Conservation (phyloP, 1,284 basidiomycete species). For the Rhodotorula sp. region DNA sequence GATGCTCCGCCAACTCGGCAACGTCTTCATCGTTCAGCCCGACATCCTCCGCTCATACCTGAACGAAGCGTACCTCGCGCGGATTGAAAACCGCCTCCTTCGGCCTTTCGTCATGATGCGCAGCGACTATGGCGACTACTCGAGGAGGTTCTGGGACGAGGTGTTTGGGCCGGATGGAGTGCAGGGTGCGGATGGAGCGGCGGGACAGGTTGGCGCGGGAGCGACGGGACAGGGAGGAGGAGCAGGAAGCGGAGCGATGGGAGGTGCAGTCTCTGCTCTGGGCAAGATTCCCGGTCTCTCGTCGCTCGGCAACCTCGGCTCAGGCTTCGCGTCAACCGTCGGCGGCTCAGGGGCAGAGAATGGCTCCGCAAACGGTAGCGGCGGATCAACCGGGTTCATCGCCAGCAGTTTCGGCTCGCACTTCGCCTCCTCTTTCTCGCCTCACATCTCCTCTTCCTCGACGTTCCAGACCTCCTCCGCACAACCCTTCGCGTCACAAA, state of each 20-base stretch:
- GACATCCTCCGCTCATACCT: conserved; percentile 91
- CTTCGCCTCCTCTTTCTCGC: not conserved
- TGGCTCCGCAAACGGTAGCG: not conserved
- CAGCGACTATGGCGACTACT: conserved; percentile 63
- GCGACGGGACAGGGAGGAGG: not conserved
- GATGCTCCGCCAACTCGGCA: conserved; percentile 95
- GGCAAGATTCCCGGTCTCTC: conserved; percentile 3
- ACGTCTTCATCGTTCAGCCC: conserved; percentile 90
- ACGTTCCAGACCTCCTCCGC: conserved; percentile 1
- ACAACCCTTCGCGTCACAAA: too few relatives aligned
- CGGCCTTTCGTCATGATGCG: conserved; percentile 88
- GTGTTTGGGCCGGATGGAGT: conserved; percentile 32
- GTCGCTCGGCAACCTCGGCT: not conserved
- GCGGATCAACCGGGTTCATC: not conserved
- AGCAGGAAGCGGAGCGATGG: not conserved
- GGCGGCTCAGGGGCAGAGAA: not conserved
- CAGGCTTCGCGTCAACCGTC: not conserved
- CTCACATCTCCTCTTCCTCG: not conserved
- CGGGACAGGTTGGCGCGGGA: not conserved
- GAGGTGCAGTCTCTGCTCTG: not conserved
- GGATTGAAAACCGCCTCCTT: conserved; percentile 81
- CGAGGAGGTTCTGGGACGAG: conserved; percentile 41
- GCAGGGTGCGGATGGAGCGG: not conserved
- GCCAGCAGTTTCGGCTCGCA: not conserved
- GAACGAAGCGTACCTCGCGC: conserved; percentile 77